phyloP scores from a whole-genome alignment of 768 basidiomycete species.

The Leccinum imitatum region DNA sequence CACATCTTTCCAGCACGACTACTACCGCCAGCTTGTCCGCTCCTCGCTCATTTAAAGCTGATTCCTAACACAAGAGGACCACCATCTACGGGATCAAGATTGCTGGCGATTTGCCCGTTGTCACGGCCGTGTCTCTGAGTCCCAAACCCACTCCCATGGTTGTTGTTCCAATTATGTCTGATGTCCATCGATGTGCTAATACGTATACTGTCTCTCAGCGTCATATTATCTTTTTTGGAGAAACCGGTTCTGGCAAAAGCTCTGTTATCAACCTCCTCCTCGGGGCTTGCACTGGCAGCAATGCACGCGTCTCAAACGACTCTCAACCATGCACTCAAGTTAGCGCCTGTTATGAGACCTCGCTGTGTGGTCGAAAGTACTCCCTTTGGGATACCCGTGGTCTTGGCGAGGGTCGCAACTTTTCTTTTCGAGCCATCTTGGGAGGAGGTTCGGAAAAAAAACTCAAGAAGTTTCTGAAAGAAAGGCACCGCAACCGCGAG shows the following conservation, averaged over 20 bases:
- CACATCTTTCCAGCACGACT: background rate
- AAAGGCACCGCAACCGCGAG: slow-evolving; percentile 24
- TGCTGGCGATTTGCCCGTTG: background rate
- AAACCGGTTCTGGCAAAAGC: slow-evolving; percentile 28
- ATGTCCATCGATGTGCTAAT: background rate
- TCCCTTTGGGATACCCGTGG: slow-evolving; percentile 40
- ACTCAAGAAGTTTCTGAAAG: slow-evolving; percentile 21
- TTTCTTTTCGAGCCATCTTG: slow-evolving; percentile 15
- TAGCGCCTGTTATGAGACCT: slow-evolving; percentile 1
- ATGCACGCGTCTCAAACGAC: slow-evolving; percentile 11
- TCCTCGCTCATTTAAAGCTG: background rate
- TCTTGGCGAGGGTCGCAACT: slow-evolving; percentile 30
- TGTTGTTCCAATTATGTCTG: background rate
- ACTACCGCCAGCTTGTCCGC: background rate
- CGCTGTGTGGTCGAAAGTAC: slow-evolving; percentile 3
- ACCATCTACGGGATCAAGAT: background rate
- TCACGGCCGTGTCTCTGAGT: background rate
- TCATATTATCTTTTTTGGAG: slow-evolving; percentile 26
- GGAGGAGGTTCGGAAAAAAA: slow-evolving; percentile 12
- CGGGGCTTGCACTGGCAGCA: background rate
- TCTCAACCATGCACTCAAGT: slow-evolving; percentile 17
- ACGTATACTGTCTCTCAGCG: background rate
- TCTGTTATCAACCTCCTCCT: slow-evolving; percentile 29
- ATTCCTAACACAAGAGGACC: background rate
- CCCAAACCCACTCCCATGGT: background rate